Base-by-base conservation (phyloP, 2,329 filamentous ascomycete species). In the Cucurbitaria berberidis region DNA sequence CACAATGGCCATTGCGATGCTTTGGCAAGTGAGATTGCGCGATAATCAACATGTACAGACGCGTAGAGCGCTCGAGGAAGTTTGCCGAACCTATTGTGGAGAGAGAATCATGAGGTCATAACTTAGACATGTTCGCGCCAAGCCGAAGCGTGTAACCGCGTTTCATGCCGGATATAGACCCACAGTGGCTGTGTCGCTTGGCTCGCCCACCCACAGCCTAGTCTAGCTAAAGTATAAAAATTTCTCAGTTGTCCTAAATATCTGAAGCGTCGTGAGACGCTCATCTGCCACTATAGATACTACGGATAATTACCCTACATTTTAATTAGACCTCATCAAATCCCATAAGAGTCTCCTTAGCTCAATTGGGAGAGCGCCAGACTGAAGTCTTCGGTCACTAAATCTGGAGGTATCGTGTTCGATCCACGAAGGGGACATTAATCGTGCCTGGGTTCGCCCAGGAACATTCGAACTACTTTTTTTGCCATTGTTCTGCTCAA, bases 1-100 rank as follows among this genome's bases (percentile, higher is more conserved):
- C 10, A 81, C 66, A 19, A 82, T 68, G 1, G 73, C 70, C 77
- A 80, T 80, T 8, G 6, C 55, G 13, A 22, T 30, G 34, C 16
- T 27, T 27, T 2, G 9, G 40, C 10, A 26, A 27, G n/a, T 29
- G 13, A 5, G 18, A 16, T 16, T 42, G 24, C 24, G 19, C 19
- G n/a, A 15, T 24, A n/a, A 2, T 11, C 13, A 15, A 22, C 2
- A 21, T n/a, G 21, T n/a, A 39, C 19, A 39, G 36, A 39, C 36
- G 36, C 36, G 36, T 39, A 39, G 11, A 39, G 36, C 36, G 19
- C 36, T 39, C 19, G 13, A 26, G 15, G 9, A 39, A 24, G 36
- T n/a, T 15, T 2, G 10, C 2, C 3, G 15, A 15, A 19, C 3
- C 7, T 21, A 38, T 22, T 11, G 4, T 24, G 40, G 19, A 39